phyloP scores from a whole-genome alignment of 108 stramenopile species.

The Cyclotella atomus region DNA sequence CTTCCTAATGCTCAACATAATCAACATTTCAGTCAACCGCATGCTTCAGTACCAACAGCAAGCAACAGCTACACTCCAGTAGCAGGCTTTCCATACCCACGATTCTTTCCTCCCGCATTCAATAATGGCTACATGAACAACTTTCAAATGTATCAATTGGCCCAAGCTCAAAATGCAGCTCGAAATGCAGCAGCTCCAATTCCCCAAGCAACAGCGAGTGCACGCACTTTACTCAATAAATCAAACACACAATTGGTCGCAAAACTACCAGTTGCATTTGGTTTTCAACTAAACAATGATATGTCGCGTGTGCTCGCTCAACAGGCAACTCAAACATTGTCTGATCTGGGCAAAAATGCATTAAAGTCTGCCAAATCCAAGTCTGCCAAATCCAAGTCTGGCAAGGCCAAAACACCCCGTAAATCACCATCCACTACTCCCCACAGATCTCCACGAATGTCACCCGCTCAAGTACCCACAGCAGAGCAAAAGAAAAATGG shows the following conservation, averaged over 20 bases:
- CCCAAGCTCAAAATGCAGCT: neutral
- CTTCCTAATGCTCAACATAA: neutral
- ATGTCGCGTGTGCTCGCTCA: neutral
- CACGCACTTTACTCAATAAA: neutral
- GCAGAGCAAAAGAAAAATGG: neutral
- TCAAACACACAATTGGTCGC: neutral
- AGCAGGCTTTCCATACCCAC: neutral
- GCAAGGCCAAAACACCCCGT: conserved; percentile 12
- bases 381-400: too few relatives aligned
- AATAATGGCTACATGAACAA: neutral
- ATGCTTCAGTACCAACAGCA: neutral
- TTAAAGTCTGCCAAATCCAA: neutral
- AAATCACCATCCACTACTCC: neutral
- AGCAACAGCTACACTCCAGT: neutral
- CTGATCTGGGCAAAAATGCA: neutral
- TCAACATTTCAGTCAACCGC: neutral
- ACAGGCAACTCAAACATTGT: neutral
- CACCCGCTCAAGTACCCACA: conserved; percentile 1
- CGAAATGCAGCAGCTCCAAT: neutral
- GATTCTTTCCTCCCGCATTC: conserved; percentile 1
- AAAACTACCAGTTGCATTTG: conserved; percentile 30
- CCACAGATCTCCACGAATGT: conserved; percentile 4
- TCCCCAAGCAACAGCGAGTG: conserved; percentile 1
- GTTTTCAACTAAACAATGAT: conserved; percentile 8
- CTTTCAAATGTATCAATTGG: neutral